Evolutionary conservation across 345 rosid species (phyloP), one percentile per base, ranked within the genome.

Genomic region (Leavenworthia alabamica): DNA sequence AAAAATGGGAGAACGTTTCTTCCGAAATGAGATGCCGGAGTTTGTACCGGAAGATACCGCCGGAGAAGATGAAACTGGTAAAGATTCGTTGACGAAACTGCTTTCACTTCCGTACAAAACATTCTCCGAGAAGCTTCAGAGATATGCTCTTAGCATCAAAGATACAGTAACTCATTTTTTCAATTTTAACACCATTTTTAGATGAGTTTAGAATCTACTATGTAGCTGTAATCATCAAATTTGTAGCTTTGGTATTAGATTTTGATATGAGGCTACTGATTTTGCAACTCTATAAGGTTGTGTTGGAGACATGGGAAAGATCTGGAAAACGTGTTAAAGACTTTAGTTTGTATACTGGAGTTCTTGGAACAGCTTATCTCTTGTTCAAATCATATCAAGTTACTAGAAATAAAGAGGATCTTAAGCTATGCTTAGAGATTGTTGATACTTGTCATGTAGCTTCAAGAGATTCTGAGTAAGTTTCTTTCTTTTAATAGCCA

Each of bases 131-230:
- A 74, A 62, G 39, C 78, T 90, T 67, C 80, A 71, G 45, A 78
- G 80, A 50, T 67, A 83, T 23, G 97, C 86, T 27, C 67, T 87
- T 56, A 82, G 85, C 62, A 81, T 90, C 64, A 90, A 85, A 80
- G 93, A 85, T 71, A 82, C 76, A 12, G 97, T 90, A 75, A 46
- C 22, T 67, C 37, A 47, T 24, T 60, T 9, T 9, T 32, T 22
- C 10, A 12, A 35, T 7, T 19, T 41, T 9, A 8, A 4, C 8
- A 32, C 4, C 12, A 9, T 3, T 32, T 3, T 32, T 32, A 9
- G n/a, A n/a, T n/a, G 36, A 9, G 3, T 11, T 33, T 33, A 0
- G 13, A 33, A 33, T 33, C 13, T 32, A 10, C 1, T 32, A 33
- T 31, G 33, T 33, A 20, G 23, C 22, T 32, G 9, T 23, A 20